Conservation (phyloP, 164 flowering plant genomes). For the Buxus sempervirens region DNA sequence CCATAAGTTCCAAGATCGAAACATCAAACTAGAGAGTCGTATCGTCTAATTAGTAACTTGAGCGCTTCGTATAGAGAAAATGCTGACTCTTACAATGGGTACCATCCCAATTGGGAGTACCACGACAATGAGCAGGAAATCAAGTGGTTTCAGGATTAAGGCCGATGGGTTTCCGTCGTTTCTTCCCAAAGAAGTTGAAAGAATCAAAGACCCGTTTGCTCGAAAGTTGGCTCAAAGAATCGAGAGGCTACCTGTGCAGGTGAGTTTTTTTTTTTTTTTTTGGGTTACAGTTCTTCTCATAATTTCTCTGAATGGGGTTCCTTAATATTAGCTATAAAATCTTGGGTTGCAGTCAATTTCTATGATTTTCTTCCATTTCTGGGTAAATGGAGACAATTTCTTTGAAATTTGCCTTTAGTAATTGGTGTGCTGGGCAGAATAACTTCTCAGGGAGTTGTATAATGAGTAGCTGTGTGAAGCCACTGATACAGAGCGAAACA, state of each 20-base stretch:
- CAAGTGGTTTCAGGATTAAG: not conserved
- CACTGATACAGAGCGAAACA: constrained; percentile 30
- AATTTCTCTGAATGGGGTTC: too few species aligned
- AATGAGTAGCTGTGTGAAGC: constrained; percentile 88
- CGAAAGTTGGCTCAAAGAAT: constrained; percentile 66
- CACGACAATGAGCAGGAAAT: not conserved
- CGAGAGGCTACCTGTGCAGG: constrained; percentile 66
- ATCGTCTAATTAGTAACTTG: too few species aligned
- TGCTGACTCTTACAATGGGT: not conserved
- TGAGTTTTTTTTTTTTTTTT: constrained; percentile 2
- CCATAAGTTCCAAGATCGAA: too few species aligned
- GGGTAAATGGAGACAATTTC: too few species aligned
- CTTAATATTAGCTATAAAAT: too few species aligned
- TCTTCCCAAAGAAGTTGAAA: constrained; percentile 65
- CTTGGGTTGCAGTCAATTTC: too few species aligned
- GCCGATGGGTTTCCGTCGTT: constrained; percentile 60
- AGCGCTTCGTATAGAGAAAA: not conserved
- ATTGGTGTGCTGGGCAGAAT: constrained; percentile 35
- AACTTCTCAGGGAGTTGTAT: constrained; percentile 37
- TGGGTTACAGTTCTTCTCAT: not conserved
- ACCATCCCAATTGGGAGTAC: not conserved
- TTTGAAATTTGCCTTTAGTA: too few species aligned
- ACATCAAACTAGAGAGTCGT: too few species aligned
- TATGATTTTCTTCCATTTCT: too few species aligned
- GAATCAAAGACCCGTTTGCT: constrained; percentile 68